Percentiles rank a stretch among this genome's conserved stretches.
phyloP scores from a whole-genome alignment of 164 flowering plant species.

The Paratinospora sagittata region DNA sequence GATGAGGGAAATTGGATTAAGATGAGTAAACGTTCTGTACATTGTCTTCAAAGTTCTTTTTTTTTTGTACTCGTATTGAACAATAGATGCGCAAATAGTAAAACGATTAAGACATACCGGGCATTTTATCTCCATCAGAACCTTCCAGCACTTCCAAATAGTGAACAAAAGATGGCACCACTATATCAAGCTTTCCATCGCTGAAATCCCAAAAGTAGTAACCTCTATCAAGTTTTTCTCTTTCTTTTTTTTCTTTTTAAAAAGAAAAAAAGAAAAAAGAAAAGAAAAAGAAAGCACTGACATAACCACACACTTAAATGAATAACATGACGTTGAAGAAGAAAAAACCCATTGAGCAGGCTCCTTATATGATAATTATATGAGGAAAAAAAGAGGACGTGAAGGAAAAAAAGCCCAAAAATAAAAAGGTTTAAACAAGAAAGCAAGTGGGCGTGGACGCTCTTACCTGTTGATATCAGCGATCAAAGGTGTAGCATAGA shows the following conservation, averaged over 20 bases:
- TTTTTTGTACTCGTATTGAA: background rate
- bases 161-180: conserved; percentile 96
- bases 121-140: conserved; percentile 94
- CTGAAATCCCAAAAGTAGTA: conserved; percentile 29
- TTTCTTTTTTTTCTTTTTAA: too few species aligned
- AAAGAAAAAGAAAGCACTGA: too few species aligned
- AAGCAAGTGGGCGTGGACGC: background rate
- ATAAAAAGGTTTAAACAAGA: background rate
- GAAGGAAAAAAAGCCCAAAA: background rate
- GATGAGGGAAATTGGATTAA: too few species aligned
- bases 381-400: background rate
- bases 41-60: background rate
- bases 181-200: conserved; percentile 96
- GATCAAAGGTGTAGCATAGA: conserved; percentile 88
- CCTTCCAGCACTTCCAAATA: conserved; percentile 99
- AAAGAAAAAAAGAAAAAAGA: too few species aligned
- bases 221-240: background rate
- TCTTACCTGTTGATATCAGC: conserved; percentile 90
- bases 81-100: background rate
- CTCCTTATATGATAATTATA: too few species aligned
- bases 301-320: background rate
- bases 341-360: background rate
- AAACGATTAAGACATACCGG: conserved; percentile 41
- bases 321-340: background rate
- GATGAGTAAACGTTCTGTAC: too few species aligned